A percentile compares a stretch with the other conserved stretches of the same genome.
These are phyloP conservation scores for Solanum hybrid DNA, from an alignment of 305 asterid genomes.

Conservation along the genomic window DNA sequence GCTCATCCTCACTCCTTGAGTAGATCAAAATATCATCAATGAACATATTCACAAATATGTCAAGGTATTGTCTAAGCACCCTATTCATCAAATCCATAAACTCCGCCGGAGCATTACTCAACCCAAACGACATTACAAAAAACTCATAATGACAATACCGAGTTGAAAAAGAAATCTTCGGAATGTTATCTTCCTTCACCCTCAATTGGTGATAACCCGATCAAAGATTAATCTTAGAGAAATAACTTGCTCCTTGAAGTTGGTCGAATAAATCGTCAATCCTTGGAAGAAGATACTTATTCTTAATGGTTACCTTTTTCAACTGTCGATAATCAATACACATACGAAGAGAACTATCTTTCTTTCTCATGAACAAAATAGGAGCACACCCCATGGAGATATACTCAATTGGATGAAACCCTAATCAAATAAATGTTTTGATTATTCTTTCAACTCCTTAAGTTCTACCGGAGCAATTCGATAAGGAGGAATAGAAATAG, in stretches of 20 bases:
- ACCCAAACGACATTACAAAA: background rate
- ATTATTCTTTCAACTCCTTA: too few relatives aligned
- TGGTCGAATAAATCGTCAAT: too few relatives aligned
- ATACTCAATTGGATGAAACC: background rate
- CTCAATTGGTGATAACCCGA: too few relatives aligned
- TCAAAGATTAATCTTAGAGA: too few relatives aligned
- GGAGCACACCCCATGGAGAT: background rate
- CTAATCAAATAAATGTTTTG: too few relatives aligned
- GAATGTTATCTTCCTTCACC: too few relatives aligned
- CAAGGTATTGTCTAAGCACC: background rate
- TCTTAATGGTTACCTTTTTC: background rate
- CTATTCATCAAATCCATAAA: background rate
- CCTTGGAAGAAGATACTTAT: too few relatives aligned
- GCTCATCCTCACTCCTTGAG: too few relatives aligned
- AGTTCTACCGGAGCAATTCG: background rate
- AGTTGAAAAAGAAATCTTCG: too few relatives aligned
- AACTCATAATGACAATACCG: background rate
- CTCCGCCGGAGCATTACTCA: rapidly evolving
- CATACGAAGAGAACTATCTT: background rate
- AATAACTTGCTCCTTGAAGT: too few relatives aligned
- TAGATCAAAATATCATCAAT: too few relatives aligned
- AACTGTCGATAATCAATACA: background rate
- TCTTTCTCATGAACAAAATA: background rate
- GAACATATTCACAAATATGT: too few relatives aligned
- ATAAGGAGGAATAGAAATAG: background rate